Evolutionary conservation across 192 early-diverging fungal genomes (phyloP).

Genomic region (Rhizophagus prolifer): DNA sequence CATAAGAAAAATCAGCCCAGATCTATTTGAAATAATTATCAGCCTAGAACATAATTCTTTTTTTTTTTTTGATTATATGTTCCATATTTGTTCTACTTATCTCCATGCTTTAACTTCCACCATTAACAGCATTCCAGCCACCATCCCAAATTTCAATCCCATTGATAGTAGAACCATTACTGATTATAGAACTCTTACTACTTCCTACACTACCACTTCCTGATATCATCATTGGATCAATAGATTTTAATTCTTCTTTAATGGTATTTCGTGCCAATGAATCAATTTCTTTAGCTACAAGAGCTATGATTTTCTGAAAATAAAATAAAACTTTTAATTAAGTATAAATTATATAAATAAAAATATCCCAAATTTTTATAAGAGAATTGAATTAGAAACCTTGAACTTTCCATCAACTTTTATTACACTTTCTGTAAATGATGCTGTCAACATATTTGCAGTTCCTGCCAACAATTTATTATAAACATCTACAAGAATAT

Average conservation of each 20-base stretch:
- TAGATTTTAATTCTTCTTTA: slow-evolving; percentile 56
- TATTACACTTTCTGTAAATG: slow-evolving; percentile 60
- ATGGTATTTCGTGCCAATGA: slow-evolving; percentile 59
- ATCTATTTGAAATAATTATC: no score
- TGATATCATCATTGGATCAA: slow-evolving; percentile 51
- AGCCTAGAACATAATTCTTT: no score
- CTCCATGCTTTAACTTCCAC: no score
- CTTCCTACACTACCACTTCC: not conserved
- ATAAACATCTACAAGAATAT: slow-evolving; percentile 63
- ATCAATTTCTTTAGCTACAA: slow-evolving; percentile 67
- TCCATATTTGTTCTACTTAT: no score
- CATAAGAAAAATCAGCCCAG: no score
- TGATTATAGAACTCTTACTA: not conserved
- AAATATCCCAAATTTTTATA: not conserved
- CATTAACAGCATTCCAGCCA: not conserved
- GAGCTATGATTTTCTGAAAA: slow-evolving; percentile 56
- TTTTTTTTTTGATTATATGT: no score
- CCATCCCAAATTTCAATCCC: not conserved
- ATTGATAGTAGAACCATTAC: not conserved
- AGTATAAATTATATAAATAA: not conserved
- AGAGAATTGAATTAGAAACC: slow-evolving; percentile 15
- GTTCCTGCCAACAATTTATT: slow-evolving; percentile 41
- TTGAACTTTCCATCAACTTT: slow-evolving; percentile 68
- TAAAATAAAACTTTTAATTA: not conserved
- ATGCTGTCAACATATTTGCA: slow-evolving; percentile 38